phyloP scores from a whole-genome alignment of 805 yeast genomes.

The Maudiozyma bulderi region DNA sequence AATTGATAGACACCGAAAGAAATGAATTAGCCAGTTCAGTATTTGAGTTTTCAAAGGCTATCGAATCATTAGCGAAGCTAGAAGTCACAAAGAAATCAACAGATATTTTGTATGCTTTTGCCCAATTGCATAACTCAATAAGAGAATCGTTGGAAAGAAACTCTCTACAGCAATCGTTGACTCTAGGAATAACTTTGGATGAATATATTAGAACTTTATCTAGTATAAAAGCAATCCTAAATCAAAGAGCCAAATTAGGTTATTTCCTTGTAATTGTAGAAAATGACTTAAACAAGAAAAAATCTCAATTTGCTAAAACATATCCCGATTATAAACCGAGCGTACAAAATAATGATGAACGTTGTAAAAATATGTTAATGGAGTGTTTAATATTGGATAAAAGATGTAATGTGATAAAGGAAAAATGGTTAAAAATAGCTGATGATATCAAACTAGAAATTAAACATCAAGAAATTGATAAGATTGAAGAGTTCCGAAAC shows the following conservation, averaged over 20 bases:
- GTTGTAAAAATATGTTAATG: constrained; percentile 43
- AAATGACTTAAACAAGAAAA: constrained; percentile 38
- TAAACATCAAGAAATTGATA: constrained; percentile 57
- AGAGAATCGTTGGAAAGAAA: constrained; percentile 68
- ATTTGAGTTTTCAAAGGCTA: constrained; percentile 51
- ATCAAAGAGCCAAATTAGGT: constrained; percentile 56
- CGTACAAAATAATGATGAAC: constrained; percentile 45
- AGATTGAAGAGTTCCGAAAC: constrained; percentile 74
- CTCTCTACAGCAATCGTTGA: constrained; percentile 74
- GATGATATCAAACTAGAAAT: constrained; percentile 61
- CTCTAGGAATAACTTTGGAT: constrained; percentile 78
- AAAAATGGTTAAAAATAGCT: constrained; percentile 54
- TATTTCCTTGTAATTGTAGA: constrained; percentile 40
- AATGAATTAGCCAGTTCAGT: constrained; percentile 59
- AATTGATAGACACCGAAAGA: constrained; percentile 63
- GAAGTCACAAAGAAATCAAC: constrained; percentile 64
- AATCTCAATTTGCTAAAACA: constrained; percentile 37
- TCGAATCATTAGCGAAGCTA: constrained; percentile 56
- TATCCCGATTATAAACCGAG: constrained; percentile 33
- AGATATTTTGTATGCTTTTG: constrained; percentile 58
- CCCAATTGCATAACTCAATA: constrained; percentile 60
- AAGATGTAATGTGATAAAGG: constrained; percentile 44
- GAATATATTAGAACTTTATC: constrained; percentile 74
- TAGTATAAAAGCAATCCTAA: constrained; percentile 63
- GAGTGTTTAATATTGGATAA: constrained; percentile 51